phyloP scores from a whole-genome alignment of 345 rosid species.

The Citrus australasica region DNA sequence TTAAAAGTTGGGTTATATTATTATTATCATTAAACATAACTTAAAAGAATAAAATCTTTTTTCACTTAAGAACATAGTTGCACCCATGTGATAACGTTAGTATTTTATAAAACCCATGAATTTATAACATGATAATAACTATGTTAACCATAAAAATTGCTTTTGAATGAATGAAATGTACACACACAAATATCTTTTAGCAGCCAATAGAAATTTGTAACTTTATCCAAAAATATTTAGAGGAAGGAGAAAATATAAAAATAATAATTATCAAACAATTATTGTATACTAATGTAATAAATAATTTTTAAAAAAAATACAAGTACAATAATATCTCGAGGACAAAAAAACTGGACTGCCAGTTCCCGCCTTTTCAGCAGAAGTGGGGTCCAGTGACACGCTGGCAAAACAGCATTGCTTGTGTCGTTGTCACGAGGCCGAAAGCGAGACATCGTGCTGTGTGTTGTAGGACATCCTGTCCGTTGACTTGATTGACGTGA shows the following conservation, averaged over 20 bases:
- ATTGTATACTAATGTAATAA: neutral
- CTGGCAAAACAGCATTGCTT: conserved; percentile 16
- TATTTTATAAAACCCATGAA: too few species aligned
- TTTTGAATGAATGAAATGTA: too few species aligned
- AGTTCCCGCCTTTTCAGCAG: conserved; percentile 34
- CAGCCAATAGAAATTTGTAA: too few species aligned
- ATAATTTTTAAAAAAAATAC: neutral
- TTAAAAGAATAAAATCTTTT: too few species aligned
- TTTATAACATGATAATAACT: too few species aligned
- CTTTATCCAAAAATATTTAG: too few species aligned
- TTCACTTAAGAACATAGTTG: too few species aligned
- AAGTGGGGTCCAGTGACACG: conserved; percentile 32
- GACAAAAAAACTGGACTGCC: neutral
- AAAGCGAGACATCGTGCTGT: conserved; percentile 43
- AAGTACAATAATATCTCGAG: neutral
- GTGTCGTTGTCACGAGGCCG: conserved; percentile 49
- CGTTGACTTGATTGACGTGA: conserved; percentile 20
- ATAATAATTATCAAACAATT: neutral
- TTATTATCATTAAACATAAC: too few species aligned
- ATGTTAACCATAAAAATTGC: too few species aligned
- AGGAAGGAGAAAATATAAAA: neutral
- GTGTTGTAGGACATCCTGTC: conserved; percentile 28
- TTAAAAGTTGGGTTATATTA: too few species aligned
- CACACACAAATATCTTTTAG: too few species aligned
- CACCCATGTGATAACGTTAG: too few species aligned